Evolutionary conservation across 2,329 filamentous ascomycete genomes (phyloP), one percentile per base, ranked within the genome.

Genomic region (Fusarium brevicatenulatum): DNA sequence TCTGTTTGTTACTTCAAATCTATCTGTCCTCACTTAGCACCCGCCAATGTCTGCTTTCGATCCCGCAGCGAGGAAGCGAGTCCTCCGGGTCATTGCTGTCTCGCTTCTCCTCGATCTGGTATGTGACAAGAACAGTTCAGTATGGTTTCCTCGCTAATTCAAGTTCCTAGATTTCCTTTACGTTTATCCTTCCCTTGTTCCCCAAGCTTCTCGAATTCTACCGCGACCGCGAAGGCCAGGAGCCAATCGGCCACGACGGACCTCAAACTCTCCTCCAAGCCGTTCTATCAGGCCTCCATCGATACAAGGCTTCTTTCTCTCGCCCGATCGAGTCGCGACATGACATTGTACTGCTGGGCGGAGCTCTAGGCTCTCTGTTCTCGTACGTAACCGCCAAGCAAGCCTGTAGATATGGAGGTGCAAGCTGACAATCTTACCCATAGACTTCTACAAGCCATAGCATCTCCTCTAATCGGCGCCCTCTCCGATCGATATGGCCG

Each of bases 161-260:
- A 40, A 19, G 7, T 9, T n/a, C 37, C 25, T 54, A 98, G 95
- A 94, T 98, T 78, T 98, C 95, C 63, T 99, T 99, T 82, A 99
- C 96, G 36, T 98, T 99, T 81, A 98, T 98, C 80, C 91, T 99
- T 13, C 96, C 96, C 0, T 90, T 99, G 40, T 99, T 98, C 81
- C 96, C 95, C 12, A 95, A 95, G 66, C 92, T 99, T 49, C 92
- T 98, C 82, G 93, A 97, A 78, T 98, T 98, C 88, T 99, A 98
- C 85, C 93, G 94, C 83, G 91, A 94, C 80, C 90, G 91, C 82
- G 95, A 98, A 83, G 88, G 88, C 44, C 84, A 86, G 30, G 78
- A 84, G n/a, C 77, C 82, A 58, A 78, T 82, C 60, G 78, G 83
- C 46, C 77, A 81, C 54, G 84, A 84, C 61, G 83, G 84, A 40